These are phyloP conservation scores for Malus hybrid DNA, from an alignment of 331 rosid genomes.

Conservation along the genomic window DNA sequence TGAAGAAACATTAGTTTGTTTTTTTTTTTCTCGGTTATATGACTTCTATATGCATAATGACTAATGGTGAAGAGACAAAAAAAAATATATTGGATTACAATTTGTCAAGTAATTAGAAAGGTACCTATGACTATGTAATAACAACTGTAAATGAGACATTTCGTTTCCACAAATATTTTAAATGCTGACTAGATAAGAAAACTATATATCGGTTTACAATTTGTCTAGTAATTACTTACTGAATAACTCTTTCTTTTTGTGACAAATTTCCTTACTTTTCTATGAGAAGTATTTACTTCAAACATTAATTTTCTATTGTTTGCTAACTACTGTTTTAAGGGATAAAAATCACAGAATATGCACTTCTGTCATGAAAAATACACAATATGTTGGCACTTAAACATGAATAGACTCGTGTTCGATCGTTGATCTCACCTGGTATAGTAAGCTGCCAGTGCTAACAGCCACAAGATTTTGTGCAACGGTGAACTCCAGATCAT, in stretches of 20 bases:
- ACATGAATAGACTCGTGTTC: neutral
- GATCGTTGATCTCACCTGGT: conserved; percentile 58
- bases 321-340: neutral
- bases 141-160: neutral
- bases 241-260: neutral
- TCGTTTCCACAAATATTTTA: neutral
- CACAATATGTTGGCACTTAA: conserved; percentile 10
- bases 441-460: conserved; percentile 73
- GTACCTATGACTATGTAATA: neutral
- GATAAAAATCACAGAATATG: neutral
- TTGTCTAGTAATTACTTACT: neutral
- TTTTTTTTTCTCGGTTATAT: too few relatives aligned
- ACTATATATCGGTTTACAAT: too few relatives aligned
- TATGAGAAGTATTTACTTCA: neutral
- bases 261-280: neutral
- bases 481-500: conserved; percentile 92
- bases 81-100: neutral
- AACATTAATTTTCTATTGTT: neutral
- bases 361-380: conserved; percentile 7
- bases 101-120: neutral
- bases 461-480: conserved; percentile 82
- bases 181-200: neutral
- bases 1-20: too few relatives aligned
- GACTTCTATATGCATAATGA: neutral
- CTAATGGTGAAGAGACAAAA: neutral